phyloP scores from a whole-genome alignment of 768 basidiomycete genomes.

The Leucosporidium scottii region DNA sequence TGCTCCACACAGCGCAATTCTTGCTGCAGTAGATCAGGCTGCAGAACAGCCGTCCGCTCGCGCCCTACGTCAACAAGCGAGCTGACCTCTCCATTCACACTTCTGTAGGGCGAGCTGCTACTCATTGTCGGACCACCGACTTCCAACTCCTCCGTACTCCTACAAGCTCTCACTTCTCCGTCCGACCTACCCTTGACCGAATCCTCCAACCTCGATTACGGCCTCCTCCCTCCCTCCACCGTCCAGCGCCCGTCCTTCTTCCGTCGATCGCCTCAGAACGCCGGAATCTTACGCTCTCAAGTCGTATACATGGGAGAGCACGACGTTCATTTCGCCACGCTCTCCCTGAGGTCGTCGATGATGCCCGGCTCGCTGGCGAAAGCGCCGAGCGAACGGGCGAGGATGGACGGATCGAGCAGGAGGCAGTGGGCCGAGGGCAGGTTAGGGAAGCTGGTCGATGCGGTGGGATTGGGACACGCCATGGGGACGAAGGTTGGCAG shows the following conservation, averaged over 20 bases:
- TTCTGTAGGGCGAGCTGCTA: slow-evolving; percentile 27
- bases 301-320: slow-evolving; percentile 44
- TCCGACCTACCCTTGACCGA: slow-evolving; percentile 20
- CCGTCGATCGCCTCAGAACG: neutral
- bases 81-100: neutral
- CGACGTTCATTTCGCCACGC: slow-evolving; percentile 47
- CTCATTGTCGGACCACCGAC: slow-evolving; percentile 25
- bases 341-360: slow-evolving; percentile 47
- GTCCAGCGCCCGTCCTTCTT: slow-evolving; percentile 5
- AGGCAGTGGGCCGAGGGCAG: slow-evolving; percentile 41
- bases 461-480: slow-evolving; percentile 68
- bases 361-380: slow-evolving; percentile 50
- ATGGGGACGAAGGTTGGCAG: slow-evolving; percentile 68
- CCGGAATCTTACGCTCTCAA: slow-evolving; percentile 41
- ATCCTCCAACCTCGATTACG: slow-evolving; percentile 26
- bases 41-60: neutral
- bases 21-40: no score
- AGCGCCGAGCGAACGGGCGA: slow-evolving; percentile 46
- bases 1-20: neutral
- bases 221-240: slow-evolving; percentile 10
- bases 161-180: slow-evolving; percentile 17
- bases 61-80: neutral
- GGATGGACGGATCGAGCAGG: slow-evolving; percentile 38
- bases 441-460: slow-evolving; percentile 49
- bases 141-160: slow-evolving; percentile 15